phyloP scores from a whole-genome alignment of 768 basidiomycete species.

The Lactifluus volemus region DNA sequence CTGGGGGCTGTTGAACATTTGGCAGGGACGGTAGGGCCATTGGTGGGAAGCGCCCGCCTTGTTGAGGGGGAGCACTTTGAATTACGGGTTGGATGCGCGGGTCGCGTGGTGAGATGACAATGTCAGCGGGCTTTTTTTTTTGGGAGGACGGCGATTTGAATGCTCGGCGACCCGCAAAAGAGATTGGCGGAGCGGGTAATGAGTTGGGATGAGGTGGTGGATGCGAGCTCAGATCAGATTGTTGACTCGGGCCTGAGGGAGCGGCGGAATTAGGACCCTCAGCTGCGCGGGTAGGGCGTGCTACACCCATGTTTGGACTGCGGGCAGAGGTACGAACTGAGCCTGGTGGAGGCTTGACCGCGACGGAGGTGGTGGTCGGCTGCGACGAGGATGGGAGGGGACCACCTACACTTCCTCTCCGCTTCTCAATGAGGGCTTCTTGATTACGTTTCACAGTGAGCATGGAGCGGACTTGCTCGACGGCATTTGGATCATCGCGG shows the following conservation, averaged over 20 bases:
- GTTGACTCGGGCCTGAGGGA: conserved; percentile 25
- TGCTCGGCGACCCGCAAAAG: conserved; percentile 68
- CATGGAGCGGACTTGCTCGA: conserved; percentile 57
- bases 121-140: conserved; percentile 67
- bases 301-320: conserved; percentile 18
- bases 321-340: conserved; percentile 27
- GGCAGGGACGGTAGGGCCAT: conserved; percentile 19
- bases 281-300: conserved; percentile 21
- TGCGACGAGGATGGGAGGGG: conserved; percentile 19
- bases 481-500: conserved; percentile 48
- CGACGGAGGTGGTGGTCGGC: conserved; percentile 20
- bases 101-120: conserved; percentile 66
- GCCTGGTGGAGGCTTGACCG: conserved; percentile 22
- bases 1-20: conserved; percentile 10
- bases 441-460: conserved; percentile 61
- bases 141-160: conserved; percentile 44
- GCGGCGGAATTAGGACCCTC: conserved; percentile 19
- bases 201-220: conserved; percentile 31
- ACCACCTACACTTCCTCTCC: conserved; percentile 49
- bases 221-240: conserved; percentile 12
- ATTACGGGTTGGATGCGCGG: conserved; percentile 49
- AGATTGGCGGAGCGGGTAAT: conserved; percentile 62
- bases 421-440: conserved; percentile 61
- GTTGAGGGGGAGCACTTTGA: conserved; percentile 68
- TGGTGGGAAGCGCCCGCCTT: conserved; percentile 31